Base-by-base conservation (phyloP, 306 rosid genomes). In the Lathyrus sativus region DNA sequence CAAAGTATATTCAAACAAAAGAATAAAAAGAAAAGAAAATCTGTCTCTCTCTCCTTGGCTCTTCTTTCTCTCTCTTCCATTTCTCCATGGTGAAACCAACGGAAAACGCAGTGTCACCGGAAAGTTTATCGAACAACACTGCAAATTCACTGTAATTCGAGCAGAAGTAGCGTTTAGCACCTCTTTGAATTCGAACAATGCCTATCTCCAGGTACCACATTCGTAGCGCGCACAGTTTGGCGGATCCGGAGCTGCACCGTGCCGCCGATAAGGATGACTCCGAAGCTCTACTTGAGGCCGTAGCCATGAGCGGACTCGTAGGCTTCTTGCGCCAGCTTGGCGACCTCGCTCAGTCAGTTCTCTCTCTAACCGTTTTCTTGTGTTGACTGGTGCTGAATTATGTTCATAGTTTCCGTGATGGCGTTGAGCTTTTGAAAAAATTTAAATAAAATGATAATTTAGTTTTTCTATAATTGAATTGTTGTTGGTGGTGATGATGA, bases 251-350 rank as follows among this genome's bases (percentile, higher is more conserved):
- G 79, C 92, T 95, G 3, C 85, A 75, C 74, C 73, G 85, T 68
- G 84, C 85, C 4, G 92, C 97, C 53, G 99, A 87, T 38, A 84
- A 75, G 54, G 97, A 95, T 74, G 99, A 91, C 84, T 88, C 97
- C 0, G 97, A 95, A 78, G 90, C 96, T 42, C 81, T 95, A 4
- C 72, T 95, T 24, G 97, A 95, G 80, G 95, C 91, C 12, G 87
- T 91, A 11, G 89, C 97, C 69, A 85, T 91, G 92, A 87, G 91
- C 0, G 97, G 91, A 45, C 92, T 95, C 35, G 95, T 85, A 38
- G 99, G 97, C 3, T 85, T 95, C 57, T 79, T 95, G 71, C 99
- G 99, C 59, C 99, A 95, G 80, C 97, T 95, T 73, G 99, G 97
- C 1, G 97, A 95, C 86, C 96, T 95, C 22, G 85, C 97, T 6